Evolutionary conservation across 495 filamentous ascomycete genomes (phyloP).

Genomic region (Penicillium parvum): DNA sequence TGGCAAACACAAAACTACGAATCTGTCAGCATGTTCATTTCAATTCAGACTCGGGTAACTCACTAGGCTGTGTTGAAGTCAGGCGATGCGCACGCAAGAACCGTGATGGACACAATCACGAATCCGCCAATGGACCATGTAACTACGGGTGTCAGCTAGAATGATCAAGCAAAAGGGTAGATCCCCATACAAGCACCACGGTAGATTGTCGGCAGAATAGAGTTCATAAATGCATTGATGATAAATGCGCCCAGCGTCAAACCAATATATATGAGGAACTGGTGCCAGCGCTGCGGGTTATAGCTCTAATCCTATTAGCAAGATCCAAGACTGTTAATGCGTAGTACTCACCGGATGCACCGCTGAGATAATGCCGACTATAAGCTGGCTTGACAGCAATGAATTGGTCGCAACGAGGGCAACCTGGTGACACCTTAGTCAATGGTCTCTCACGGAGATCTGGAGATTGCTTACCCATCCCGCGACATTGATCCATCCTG

Average conservation of each 20-base stretch:
- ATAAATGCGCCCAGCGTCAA: constrained; percentile 56
- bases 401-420: constrained; percentile 42
- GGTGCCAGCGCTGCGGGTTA: constrained; percentile 56
- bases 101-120: constrained; percentile 59
- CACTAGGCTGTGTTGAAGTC: constrained; percentile 55
- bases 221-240: constrained; percentile 63
- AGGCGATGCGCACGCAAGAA: constrained; percentile 56
- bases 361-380: constrained; percentile 51
- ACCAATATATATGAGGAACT: constrained; percentile 65
- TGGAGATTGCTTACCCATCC: constrained; percentile 53
- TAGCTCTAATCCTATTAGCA: constrained; percentile 35
- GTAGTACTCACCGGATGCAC: constrained; percentile 38
- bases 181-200: constrained; percentile 32
- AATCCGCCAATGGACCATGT: constrained; percentile 64
- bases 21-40: constrained; percentile 38
- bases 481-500: constrained; percentile 68
- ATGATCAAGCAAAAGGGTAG: background rate
- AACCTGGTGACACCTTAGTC: constrained; percentile 44
- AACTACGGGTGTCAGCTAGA: constrained; percentile 28
- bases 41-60: constrained; percentile 32
- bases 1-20: constrained; percentile 51
- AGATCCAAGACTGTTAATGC: background rate
- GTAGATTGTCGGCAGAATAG: constrained; percentile 60
- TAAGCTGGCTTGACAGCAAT: constrained; percentile 52
- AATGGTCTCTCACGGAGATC: background rate